phyloP scores from a whole-genome alignment of 257 asterid genomes.

The Nicotiana obtusifolia region DNA sequence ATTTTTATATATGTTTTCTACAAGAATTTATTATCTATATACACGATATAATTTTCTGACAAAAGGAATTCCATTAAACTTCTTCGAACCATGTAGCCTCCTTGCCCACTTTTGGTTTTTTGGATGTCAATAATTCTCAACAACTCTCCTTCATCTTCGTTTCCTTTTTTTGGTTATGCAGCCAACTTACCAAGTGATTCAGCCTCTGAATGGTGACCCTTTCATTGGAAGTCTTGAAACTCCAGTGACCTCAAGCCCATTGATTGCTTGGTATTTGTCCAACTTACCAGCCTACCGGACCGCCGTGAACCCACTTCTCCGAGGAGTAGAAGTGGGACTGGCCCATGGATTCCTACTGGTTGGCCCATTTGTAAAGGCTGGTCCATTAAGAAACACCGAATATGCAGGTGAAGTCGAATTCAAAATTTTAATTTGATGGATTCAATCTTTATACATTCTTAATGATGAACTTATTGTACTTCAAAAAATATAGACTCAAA shows the following conservation, averaged over 20 bases:
- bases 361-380: conserved; percentile 76
- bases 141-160: background rate
- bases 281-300: conserved; percentile 86
- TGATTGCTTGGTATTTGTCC: conserved; percentile 93
- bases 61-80: background rate
- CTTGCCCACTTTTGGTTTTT: background rate
- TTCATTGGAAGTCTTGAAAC: conserved; percentile 96
- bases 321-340: conserved; percentile 74
- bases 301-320: conserved; percentile 67
- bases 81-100: no score
- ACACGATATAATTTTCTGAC: background rate
- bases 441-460: background rate
- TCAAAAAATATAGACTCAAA: background rate
- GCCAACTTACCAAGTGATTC: conserved; percentile 94
- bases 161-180: conserved; percentile 21
- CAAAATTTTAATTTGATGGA: background rate
- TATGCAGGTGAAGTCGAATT: conserved; percentile 12
- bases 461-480: background rate
- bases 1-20: no score
- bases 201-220: conserved; percentile 92
- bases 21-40: background rate
- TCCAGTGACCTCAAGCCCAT: conserved; percentile 91
- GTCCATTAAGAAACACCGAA: conserved; percentile 71
- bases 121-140: background rate
- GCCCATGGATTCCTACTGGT: conserved; percentile 90